Evolutionary conservation across 2,329 filamentous ascomycete species (phyloP).

Genomic region (Tolypocladium tundrense): DNA sequence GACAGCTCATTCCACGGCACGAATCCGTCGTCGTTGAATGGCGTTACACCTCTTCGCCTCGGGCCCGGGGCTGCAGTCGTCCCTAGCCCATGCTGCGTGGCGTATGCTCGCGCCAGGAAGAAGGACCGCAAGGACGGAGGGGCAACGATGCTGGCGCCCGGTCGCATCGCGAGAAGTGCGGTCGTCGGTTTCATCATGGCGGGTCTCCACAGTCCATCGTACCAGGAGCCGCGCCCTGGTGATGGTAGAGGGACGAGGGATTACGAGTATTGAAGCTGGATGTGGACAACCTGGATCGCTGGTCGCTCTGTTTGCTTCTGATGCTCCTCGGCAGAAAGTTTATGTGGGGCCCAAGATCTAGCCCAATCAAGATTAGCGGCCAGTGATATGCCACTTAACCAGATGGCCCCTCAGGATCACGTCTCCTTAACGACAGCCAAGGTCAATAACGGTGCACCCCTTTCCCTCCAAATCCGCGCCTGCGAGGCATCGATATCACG

Average conservation of each 20-base stretch:
- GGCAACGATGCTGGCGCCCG: constrained; percentile 15
- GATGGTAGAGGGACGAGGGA: neutral
- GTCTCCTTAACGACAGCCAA: constrained; percentile 21
- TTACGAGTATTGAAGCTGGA: neutral
- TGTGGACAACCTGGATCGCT: neutral
- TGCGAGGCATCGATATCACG: neutral
- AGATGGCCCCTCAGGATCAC: constrained; percentile 18
- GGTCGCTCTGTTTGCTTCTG: neutral
- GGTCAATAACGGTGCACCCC: neutral
- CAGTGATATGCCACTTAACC: constrained; percentile 31
- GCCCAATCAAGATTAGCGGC: constrained; percentile 22
- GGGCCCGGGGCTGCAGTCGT: constrained; percentile 26
- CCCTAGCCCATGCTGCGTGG: constrained; percentile 42
- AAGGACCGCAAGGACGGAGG: constrained; percentile 23
- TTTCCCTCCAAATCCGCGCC: neutral
- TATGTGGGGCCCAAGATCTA: constrained; percentile 15
- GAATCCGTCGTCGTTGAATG: constrained; percentile 76
- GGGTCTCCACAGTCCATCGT: constrained; percentile 24
- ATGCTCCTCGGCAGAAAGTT: constrained; percentile 22
- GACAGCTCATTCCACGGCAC: constrained; percentile 75
- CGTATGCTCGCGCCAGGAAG: constrained; percentile 40
- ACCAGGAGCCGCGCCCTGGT: constrained; percentile 10
- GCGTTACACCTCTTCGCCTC: constrained; percentile 61
- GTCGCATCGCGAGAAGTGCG: constrained; percentile 25
- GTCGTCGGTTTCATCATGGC: constrained; percentile 36